phyloP scores from a whole-genome alignment of 2,329 filamentous ascomycete species.

The Sclerotinia subarctica region DNA sequence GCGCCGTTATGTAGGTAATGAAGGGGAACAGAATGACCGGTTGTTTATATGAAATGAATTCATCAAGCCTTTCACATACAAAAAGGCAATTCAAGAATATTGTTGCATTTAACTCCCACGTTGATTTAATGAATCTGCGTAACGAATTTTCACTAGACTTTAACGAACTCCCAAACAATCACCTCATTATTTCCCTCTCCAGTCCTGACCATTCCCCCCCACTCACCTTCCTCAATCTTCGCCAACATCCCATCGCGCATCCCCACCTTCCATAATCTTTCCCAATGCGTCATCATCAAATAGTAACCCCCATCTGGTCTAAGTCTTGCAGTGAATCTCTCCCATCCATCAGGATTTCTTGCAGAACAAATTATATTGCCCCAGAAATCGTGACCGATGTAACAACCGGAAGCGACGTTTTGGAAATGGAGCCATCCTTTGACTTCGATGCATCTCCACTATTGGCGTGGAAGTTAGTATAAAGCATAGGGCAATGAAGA shows the following conservation, averaged over 20 bases:
- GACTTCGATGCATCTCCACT: conserved; percentile 9
- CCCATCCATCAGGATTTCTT: background rate
- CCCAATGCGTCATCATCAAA: background rate
- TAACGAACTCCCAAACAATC: conserved; percentile 12
- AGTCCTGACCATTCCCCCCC: background rate
- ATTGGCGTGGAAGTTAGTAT: background rate
- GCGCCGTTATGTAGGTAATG: no score
- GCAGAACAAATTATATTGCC: background rate
- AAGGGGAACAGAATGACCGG: no score
- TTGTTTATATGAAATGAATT: background rate
- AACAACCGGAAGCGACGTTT: conserved; percentile 7
- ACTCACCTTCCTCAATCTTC: conserved; percentile 1
- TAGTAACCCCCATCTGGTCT: background rate
- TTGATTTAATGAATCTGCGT: background rate
- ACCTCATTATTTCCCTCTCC: background rate
- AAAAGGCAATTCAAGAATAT: background rate
- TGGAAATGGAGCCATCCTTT: conserved; percentile 15
- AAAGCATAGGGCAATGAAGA: no score
- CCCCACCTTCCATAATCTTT: conserved; percentile 1
- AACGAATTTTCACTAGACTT: background rate
- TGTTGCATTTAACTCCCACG: background rate
- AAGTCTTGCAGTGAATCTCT: background rate
- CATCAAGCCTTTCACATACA: background rate
- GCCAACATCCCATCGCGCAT: background rate
- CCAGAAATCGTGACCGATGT: background rate